Conservation (phyloP, 2,329 filamentous ascomycete genomes). For the Penicillium sp. region DNA sequence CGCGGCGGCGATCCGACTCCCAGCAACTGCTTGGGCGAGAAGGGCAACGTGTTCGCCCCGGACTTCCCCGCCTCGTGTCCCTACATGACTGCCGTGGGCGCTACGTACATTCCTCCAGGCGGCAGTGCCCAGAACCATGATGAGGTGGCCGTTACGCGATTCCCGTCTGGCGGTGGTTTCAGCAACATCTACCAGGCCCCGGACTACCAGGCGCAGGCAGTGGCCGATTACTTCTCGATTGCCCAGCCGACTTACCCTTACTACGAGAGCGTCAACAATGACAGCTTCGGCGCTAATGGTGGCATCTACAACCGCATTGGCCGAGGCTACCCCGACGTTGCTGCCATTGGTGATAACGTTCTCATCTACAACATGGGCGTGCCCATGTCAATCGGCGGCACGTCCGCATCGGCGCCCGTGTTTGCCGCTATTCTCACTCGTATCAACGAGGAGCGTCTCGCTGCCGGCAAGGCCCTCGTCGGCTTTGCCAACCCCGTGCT, state of each 20-base stretch:
- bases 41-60: slow-evolving; percentile 37
- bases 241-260: slow-evolving; percentile 28
- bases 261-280: slow-evolving; percentile 34
- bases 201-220: slow-evolving; percentile 39
- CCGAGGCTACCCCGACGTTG: slow-evolving; percentile 37
- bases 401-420: slow-evolving; percentile 52
- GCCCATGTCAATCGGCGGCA: slow-evolving; percentile 29
- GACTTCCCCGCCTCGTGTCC: slow-evolving; percentile 38
- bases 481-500: slow-evolving; percentile 54
- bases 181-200: slow-evolving; percentile 43
- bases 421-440: slow-evolving; percentile 55
- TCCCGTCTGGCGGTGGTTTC: slow-evolving; percentile 45
- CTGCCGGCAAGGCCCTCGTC: slow-evolving; percentile 48
- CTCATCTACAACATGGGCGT: slow-evolving; percentile 27
- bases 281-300: slow-evolving; percentile 26
- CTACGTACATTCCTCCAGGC: slow-evolving; percentile 37
- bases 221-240: slow-evolving; percentile 35
- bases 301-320: slow-evolving; percentile 37
- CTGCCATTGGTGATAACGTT: slow-evolving; percentile 39
- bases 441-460: slow-evolving; percentile 54
- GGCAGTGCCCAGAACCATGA: slow-evolving; percentile 29
- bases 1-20: slow-evolving; percentile 28
- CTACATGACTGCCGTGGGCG: slow-evolving; percentile 40
- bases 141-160: slow-evolving; percentile 39
- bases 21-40: slow-evolving; percentile 34